phyloP scores from a whole-genome alignment of 441 rosid species.

The Populus hybrid region DNA sequence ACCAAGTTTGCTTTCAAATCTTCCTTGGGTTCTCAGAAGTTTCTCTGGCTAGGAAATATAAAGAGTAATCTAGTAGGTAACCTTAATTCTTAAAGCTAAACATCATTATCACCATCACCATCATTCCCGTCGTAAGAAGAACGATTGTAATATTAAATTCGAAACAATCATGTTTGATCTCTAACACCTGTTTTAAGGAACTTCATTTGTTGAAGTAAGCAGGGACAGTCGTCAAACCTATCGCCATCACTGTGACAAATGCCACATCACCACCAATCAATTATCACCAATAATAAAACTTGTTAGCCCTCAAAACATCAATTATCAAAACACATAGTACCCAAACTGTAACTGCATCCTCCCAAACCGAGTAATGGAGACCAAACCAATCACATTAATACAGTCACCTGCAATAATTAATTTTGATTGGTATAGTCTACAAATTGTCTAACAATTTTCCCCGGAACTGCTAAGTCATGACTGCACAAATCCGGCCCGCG shows the following conservation, averaged over 20 bases:
- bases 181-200: background rate
- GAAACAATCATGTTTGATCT: background rate
- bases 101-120: conserved; percentile 6
- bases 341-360: background rate
- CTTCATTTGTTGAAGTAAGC: background rate
- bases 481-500: background rate
- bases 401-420: background rate
- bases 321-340: background rate
- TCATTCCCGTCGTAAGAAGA: conserved; percentile 7
- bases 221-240: background rate
- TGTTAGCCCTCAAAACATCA: background rate
- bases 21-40: background rate
- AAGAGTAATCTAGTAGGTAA: background rate
- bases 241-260: background rate
- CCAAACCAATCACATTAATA: background rate
- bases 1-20: background rate
- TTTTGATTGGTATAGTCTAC: background rate
- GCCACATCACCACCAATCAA: background rate
- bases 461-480: background rate
- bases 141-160: conserved; percentile 8
- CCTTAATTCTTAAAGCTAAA: background rate
- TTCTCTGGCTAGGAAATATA: background rate
- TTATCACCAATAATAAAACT: background rate
- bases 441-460: background rate
- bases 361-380: background rate